These are phyloP conservation scores for Apiotrichum gracile DNA, from an alignment of 1,284 basidiomycete species.

Conservation along the genomic window DNA sequence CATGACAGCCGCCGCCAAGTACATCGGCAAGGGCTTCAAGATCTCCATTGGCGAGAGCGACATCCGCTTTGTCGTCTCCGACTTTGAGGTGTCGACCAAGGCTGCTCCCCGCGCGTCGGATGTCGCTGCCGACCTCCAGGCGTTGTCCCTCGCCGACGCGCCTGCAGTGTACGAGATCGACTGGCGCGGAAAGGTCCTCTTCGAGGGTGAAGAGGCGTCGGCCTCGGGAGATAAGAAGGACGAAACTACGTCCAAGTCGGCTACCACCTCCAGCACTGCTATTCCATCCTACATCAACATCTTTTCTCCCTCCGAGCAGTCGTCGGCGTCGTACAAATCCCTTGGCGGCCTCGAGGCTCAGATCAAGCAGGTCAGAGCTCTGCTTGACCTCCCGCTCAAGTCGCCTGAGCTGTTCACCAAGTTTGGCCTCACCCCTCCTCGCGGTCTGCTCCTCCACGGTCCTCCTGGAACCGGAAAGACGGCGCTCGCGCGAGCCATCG, in stretches of 20 bases:
- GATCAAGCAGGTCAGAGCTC: conserved; percentile 79
- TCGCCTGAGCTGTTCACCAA: conserved; percentile 82
- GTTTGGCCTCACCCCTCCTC: conserved; percentile 84
- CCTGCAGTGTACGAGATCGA: conserved; percentile 40
- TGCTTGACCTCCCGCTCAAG: conserved; percentile 90
- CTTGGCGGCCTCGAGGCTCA: conserved; percentile 87
- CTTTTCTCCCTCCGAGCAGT: conserved; percentile 34
- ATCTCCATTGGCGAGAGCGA: conserved; percentile 60
- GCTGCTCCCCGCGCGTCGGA: conserved; percentile 16
- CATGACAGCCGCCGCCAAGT: conserved; percentile 63
- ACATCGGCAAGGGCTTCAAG: conserved; percentile 58
- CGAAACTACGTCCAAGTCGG: not conserved
- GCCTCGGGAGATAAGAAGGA: not conserved
- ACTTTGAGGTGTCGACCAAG: conserved; percentile 53
- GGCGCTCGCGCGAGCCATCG: conserved; percentile 79
- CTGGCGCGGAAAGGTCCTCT: conserved; percentile 32
- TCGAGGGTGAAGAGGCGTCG: conserved; percentile 11
- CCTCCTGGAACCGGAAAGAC: conserved; percentile 95
- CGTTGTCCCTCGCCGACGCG: conserved; percentile 53
- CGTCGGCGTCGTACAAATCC: conserved; percentile 52
- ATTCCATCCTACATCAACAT: conserved; percentile 44
- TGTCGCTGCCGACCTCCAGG: conserved; percentile 3
- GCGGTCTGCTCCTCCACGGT: conserved; percentile 83
- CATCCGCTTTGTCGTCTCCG: conserved; percentile 54
- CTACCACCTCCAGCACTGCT: conserved; percentile 1